These are phyloP conservation scores for Curvularia verruculosa DNA, from an alignment of 2,329 filamentous ascomycete species.

Conservation along the genomic window DNA sequence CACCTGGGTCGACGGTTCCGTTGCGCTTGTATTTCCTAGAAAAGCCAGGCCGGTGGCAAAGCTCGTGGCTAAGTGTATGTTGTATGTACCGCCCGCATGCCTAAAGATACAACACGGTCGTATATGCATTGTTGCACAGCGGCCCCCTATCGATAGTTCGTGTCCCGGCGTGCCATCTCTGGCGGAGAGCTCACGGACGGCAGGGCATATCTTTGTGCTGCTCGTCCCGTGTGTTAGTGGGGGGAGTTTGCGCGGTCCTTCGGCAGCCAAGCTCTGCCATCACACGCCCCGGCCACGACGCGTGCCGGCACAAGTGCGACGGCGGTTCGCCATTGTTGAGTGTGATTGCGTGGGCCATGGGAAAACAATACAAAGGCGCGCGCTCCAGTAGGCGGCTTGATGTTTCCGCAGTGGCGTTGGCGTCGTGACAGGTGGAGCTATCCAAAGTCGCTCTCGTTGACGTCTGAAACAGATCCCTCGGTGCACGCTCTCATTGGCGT, in stretches of 20 bases:
- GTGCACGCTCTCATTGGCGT: conserved; percentile 16
- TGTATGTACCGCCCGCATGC: too few species aligned
- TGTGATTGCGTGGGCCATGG: conserved; percentile 20
- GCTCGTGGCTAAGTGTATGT: neutral
- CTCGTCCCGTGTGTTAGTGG: conserved; percentile 1
- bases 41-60: conserved; percentile 3
- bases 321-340: conserved; percentile 22
- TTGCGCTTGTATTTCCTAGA: conserved; percentile 6
- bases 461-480: conserved; percentile 25
- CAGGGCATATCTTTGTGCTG: conserved; percentile 15
- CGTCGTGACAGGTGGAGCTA: conserved; percentile 19
- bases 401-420: neutral
- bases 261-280: conserved; percentile 12
- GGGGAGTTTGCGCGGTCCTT: conserved; percentile 15
- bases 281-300: conserved; percentile 32
- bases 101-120: conserved; percentile 8
- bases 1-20: conserved; percentile 11
- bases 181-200: too few species aligned
- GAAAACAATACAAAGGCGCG: conserved; percentile 23
- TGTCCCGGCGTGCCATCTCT: neutral
- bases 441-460: conserved; percentile 10
- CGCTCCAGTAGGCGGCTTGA: conserved; percentile 26
- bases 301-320: neutral
- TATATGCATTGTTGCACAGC: conserved; percentile 14
- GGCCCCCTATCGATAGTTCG: conserved; percentile 16